Conservation (phyloP, 139 green algal genomes). For the Nannochloris sp. region DNA sequence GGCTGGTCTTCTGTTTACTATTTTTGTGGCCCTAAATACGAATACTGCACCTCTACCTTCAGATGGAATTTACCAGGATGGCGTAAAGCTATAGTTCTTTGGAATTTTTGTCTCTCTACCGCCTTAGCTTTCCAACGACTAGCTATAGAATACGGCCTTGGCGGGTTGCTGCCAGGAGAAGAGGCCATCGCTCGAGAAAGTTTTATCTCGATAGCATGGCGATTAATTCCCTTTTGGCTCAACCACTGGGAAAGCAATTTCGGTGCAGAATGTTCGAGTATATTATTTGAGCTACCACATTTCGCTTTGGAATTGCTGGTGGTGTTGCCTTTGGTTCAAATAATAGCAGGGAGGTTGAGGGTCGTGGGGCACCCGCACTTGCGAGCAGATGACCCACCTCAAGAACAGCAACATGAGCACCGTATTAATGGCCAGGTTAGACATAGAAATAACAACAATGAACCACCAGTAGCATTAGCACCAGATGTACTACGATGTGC, state of each 20-base stretch:
- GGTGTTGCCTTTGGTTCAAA: constrained; percentile 72
- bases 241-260: constrained; percentile 78
- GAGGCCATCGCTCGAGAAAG: constrained; percentile 69
- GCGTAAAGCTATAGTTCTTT: constrained; percentile 59
- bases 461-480: constrained; percentile 5
- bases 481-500: constrained; percentile 62
- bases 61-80: constrained; percentile 62
- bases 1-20: constrained; percentile 51
- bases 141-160: constrained; percentile 45
- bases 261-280: constrained; percentile 44
- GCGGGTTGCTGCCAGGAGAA: constrained; percentile 63
- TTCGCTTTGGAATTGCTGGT: constrained; percentile 82
- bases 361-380: constrained; percentile 54
- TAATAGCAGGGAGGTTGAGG: constrained; percentile 61
- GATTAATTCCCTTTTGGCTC: constrained; percentile 81
- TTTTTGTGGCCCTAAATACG: constrained; percentile 59
- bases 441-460: not conserved
- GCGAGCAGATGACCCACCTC: not conserved
- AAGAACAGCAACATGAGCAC: not conserved
- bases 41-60: constrained; percentile 65
- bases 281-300: constrained; percentile 80
- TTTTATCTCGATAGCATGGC: constrained; percentile 74
- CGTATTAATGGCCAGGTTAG: not conserved
- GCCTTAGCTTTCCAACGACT: constrained; percentile 56
- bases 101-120: constrained; percentile 57